These are phyloP conservation scores for Vitis hybrid DNA, from an alignment of 177 flowering plant genomes.

Conservation along the genomic window DNA sequence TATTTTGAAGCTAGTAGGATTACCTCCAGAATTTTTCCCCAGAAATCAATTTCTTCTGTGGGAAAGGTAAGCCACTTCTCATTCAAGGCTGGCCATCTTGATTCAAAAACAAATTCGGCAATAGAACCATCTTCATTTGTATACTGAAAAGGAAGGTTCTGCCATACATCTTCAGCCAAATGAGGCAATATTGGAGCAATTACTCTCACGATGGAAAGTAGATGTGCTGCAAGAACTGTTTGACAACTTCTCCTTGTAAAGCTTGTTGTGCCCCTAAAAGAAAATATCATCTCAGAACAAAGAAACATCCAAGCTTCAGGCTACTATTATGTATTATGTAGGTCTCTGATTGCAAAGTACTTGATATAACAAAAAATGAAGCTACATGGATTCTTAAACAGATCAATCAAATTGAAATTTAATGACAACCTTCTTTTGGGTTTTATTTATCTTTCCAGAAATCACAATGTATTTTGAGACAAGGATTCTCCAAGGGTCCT, in stretches of 20 bases:
- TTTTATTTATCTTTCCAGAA: no score
- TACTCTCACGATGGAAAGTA: conserved; percentile 65
- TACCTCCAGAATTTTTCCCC: conserved; percentile 90
- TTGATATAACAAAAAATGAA: no score
- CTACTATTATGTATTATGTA: no score
- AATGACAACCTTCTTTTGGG: no score
- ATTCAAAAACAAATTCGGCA: conserved; percentile 79
- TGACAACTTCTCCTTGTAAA: conserved; percentile 95
- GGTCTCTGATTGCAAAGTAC: no score
- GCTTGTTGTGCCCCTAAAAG: conserved; percentile 70
- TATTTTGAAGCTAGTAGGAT: background rate
- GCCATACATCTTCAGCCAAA: conserved; percentile 98
- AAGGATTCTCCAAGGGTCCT: no score
- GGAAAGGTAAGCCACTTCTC: conserved; percentile 66
- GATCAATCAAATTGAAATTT: no score
- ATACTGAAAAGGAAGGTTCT: conserved; percentile 82
- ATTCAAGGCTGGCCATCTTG: conserved; percentile 75
- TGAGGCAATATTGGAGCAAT: conserved; percentile 95
- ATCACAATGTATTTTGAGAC: no score
- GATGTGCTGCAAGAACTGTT: conserved; percentile 90
- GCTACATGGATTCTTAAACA: no score
- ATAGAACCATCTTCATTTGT: conserved; percentile 50
- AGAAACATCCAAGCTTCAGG: background rate
- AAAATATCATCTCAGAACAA: conserved; percentile 5
- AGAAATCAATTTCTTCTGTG: conserved; percentile 60